Evolutionary conservation across 495 filamentous ascomycete species (phyloP).

Genomic region (Penicillium waksmanii): DNA sequence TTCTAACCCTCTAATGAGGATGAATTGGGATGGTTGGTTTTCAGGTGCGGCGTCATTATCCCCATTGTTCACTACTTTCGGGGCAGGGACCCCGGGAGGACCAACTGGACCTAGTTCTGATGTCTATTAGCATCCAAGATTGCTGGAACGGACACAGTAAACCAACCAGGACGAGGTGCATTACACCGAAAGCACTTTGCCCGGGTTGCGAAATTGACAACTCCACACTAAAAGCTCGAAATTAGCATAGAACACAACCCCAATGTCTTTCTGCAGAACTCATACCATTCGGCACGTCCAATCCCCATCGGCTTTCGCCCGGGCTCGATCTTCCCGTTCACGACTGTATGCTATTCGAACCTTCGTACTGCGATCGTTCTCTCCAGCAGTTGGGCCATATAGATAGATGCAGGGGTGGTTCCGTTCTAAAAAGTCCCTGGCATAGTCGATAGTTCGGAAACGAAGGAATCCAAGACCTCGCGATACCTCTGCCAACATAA

Average conservation of each 20-base stretch:
- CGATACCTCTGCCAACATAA: constrained; percentile 51
- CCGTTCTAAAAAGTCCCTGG: constrained; percentile 66
- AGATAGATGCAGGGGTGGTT: constrained; percentile 67
- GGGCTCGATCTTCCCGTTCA: constrained; percentile 58
- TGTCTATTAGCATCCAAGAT: constrained; percentile 19
- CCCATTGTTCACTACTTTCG: constrained; percentile 62
- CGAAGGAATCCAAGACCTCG: constrained; percentile 70
- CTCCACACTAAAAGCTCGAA: constrained; percentile 59
- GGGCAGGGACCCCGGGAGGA: constrained; percentile 39
- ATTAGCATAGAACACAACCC: constrained; percentile 9
- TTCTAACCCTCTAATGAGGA: constrained; percentile 78
- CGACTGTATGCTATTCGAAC: constrained; percentile 62
- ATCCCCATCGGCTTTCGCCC: constrained; percentile 63
- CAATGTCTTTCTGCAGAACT: constrained; percentile 7
- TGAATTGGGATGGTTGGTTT: constrained; percentile 75
- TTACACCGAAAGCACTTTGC: constrained; percentile 76
- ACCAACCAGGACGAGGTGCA: constrained; percentile 68
- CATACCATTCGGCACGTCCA: constrained; percentile 77
- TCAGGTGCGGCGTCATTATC: constrained; percentile 82
- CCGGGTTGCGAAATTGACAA: constrained; percentile 72
- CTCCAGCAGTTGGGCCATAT: constrained; percentile 48
- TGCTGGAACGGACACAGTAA: not conserved
- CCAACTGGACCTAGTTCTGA: constrained; percentile 29
- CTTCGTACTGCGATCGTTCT: constrained; percentile 58
- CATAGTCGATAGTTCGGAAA: constrained; percentile 61